phyloP scores from a whole-genome alignment of 202 grass and related monocot species.

The Hordeum pubiflorum region DNA sequence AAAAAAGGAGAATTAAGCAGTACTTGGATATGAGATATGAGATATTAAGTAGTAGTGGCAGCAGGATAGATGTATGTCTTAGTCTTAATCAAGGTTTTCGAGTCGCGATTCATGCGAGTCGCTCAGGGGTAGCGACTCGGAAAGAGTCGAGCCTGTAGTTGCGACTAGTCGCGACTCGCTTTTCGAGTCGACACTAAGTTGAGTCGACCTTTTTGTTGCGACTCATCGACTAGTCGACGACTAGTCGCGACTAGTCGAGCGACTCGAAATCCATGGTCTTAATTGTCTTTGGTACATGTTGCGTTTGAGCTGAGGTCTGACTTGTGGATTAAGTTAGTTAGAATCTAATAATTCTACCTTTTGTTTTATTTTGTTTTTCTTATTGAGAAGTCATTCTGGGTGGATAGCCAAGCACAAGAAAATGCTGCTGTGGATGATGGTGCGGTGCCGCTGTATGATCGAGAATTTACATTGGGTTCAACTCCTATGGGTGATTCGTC shows the following conservation, averaged over 20 bases:
- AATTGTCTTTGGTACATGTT: background rate
- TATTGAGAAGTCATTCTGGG: constrained; percentile 71
- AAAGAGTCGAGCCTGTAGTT: too few species aligned
- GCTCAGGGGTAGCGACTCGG: too few species aligned
- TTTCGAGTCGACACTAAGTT: too few species aligned
- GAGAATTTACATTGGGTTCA: constrained; percentile 69
- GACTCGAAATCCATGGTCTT: too few species aligned
- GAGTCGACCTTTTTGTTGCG: too few species aligned
- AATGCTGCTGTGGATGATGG: constrained; percentile 43
- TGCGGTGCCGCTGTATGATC: constrained; percentile 72
- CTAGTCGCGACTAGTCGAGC: too few species aligned
- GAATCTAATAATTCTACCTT: constrained; percentile 17
- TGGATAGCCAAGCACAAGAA: constrained; percentile 79
- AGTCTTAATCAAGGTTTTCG: too few species aligned
- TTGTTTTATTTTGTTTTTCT: constrained; percentile 9
- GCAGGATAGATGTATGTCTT: background rate
- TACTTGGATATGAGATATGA: background rate
- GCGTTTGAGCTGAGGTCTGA: background rate
- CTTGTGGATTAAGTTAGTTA: background rate
- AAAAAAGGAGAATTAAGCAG: too few species aligned
- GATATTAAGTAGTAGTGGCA: background rate
- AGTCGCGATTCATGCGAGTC: too few species aligned
- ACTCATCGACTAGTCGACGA: too few species aligned
- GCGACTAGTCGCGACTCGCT: too few species aligned
- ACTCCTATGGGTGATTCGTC: constrained; percentile 65